These are phyloP conservation scores for Verticillium longisporum DNA, from an alignment of 2,329 filamentous ascomycete species.

Conservation along the genomic window DNA sequence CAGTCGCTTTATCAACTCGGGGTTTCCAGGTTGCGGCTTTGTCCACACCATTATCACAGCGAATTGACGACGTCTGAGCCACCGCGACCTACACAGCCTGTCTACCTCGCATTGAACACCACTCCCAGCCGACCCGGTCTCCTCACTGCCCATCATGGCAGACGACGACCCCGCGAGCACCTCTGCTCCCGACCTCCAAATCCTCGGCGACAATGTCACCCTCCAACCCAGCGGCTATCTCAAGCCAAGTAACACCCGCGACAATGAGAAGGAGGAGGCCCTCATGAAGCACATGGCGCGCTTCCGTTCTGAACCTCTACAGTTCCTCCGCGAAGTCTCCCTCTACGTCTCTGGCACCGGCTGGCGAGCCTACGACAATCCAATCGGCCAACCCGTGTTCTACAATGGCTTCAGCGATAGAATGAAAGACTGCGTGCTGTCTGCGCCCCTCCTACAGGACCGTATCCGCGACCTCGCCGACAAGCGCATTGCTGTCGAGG, in stretches of 20 bases:
- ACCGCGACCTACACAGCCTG: not conserved
- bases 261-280: slow-evolving; percentile 56
- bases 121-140: not conserved
- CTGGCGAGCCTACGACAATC: slow-evolving; percentile 89
- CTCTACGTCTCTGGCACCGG: slow-evolving; percentile 88
- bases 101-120: no score
- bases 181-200: slow-evolving; percentile 69
- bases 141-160: slow-evolving; percentile 22
- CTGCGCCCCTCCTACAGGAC: slow-evolving; percentile 64
- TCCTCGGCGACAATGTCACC: slow-evolving; percentile 66
- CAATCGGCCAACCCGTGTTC: slow-evolving; percentile 88
- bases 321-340: slow-evolving; percentile 88
- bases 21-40: not conserved
- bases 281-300: slow-evolving; percentile 79
- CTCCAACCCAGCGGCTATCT: slow-evolving; percentile 67
- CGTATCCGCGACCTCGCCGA: slow-evolving; percentile 74
- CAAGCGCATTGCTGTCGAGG: slow-evolving; percentile 67
- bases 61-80: not conserved
- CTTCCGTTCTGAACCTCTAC: slow-evolving; percentile 65
- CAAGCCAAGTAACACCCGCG: slow-evolving; percentile 29
- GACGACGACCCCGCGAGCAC: slow-evolving; percentile 31
- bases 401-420: slow-evolving; percentile 87
- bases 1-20: not conserved
- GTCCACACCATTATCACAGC: not conserved
- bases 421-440: slow-evolving; percentile 74